A percentile compares a stretch with the other conserved stretches of the same genome.
Conservation (phyloP, 78 protist genomes). For the Planoprotostelium fungivorum region DNA sequence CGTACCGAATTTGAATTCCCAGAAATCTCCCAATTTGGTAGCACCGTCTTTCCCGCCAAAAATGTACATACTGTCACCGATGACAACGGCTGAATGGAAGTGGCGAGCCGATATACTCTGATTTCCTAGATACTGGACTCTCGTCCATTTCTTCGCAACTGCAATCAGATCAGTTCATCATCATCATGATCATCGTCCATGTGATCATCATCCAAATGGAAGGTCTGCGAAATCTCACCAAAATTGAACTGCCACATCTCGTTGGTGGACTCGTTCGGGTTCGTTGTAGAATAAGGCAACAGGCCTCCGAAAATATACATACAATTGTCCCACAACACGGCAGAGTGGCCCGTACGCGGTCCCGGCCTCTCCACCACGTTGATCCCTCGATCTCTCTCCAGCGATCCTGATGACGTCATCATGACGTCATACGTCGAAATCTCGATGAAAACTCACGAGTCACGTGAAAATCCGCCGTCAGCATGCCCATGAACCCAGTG, state of each 20-base stretch:
- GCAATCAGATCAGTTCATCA: neutral
- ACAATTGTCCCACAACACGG: neutral
- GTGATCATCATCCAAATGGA: neutral
- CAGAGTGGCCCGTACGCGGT: neutral
- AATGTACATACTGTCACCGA: neutral
- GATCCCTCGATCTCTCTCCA: neutral
- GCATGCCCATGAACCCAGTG: too few relatives aligned
- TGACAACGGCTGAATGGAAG: neutral
- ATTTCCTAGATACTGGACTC: neutral
- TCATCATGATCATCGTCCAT: too few relatives aligned
- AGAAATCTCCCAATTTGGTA: neutral
- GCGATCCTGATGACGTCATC: neutral
- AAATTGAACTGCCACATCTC: neutral
- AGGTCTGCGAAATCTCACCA: neutral
- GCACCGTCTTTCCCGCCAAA: neutral
- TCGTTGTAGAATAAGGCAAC: too few relatives aligned
- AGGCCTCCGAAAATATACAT: neutral
- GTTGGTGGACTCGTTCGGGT: neutral
- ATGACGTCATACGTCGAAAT: too few relatives aligned
- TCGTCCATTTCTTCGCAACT: neutral
- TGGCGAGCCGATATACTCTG: neutral
- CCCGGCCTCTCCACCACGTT: neutral
- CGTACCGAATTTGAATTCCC: neutral
- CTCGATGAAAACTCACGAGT: too few relatives aligned
- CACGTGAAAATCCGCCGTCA: too few relatives aligned